A percentile compares a stretch with the other conserved stretches of the same genome.
These are phyloP conservation scores for Colletotrichum simmondsii DNA, from an alignment of 2,329 filamentous ascomycete genomes.

Conservation along the genomic window DNA sequence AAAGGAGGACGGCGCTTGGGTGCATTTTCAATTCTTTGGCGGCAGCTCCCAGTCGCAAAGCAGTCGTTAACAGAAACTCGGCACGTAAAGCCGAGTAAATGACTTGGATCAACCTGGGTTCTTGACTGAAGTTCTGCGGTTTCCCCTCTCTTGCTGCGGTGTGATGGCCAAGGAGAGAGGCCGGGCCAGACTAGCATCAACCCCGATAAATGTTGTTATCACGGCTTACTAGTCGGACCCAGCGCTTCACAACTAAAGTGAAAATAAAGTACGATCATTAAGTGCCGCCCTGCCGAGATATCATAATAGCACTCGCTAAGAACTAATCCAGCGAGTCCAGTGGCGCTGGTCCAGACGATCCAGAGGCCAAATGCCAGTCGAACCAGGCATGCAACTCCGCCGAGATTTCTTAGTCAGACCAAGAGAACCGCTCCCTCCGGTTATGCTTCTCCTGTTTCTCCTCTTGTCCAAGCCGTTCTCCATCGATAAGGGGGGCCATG, in stretches of 20 bases:
- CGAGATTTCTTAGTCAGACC: background rate
- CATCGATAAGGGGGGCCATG: background rate
- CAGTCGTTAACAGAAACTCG: conserved; percentile 1
- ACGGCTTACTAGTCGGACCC: background rate
- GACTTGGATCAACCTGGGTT: background rate
- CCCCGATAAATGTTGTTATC: background rate
- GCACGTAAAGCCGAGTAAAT: background rate
- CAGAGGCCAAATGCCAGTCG: background rate
- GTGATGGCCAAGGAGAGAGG: background rate
- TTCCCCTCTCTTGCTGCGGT: background rate
- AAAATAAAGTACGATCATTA: background rate
- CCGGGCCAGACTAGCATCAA: background rate
- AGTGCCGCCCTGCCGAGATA: conserved; percentile 8
- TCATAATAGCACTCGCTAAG: background rate
- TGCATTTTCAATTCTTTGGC: background rate
- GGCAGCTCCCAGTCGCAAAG: background rate
- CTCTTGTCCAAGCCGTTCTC: background rate
- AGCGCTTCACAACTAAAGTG: conserved; percentile 10
- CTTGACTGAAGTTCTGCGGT: background rate
- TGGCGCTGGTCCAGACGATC: background rate
- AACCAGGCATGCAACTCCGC: background rate
- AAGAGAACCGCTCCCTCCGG: background rate
- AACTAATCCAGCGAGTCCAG: background rate
- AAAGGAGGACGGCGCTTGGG: conserved; percentile 7
- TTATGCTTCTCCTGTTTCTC: background rate